Evolutionary conservation across 305 asterid genomes (phyloP).

Genomic region (Fraxinus sp.): DNA sequence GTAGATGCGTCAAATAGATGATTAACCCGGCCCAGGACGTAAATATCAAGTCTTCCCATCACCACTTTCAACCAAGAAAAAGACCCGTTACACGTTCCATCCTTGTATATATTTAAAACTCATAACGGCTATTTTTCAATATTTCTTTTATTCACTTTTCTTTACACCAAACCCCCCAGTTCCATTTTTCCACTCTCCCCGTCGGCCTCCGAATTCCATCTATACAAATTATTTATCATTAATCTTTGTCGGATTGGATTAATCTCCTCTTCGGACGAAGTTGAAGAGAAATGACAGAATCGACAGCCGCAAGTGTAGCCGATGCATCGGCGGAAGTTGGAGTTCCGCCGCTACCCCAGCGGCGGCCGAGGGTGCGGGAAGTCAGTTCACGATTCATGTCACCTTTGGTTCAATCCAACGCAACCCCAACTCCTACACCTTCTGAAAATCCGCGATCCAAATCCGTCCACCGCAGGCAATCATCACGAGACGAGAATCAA

Average conservation of each 20-base stretch:
- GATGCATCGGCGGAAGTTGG: constrained; percentile 26
- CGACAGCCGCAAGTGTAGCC: constrained; percentile 23
- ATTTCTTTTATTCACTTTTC: background rate
- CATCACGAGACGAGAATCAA: constrained; percentile 42
- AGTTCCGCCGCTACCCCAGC: constrained; percentile 43
- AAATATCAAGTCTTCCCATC: background rate
- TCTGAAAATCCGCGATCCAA: constrained; percentile 45
- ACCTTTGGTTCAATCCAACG: constrained; percentile 50
- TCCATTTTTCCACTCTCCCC: no score
- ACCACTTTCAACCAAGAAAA: background rate
- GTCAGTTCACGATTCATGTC: constrained; percentile 87
- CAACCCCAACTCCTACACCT: constrained; percentile 33
- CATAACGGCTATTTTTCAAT: constrained; percentile 11
- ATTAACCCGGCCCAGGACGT: background rate
- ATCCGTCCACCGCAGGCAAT: constrained; percentile 50
- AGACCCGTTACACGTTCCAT: background rate
- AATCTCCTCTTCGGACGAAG: background rate
- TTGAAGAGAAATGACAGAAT: constrained; percentile 33
- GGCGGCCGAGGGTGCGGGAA: constrained; percentile 73
- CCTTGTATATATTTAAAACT: background rate
- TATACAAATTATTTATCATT: background rate
- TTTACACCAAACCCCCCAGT: background rate
- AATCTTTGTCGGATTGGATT: background rate
- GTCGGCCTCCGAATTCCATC: background rate
- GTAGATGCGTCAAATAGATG: no score